Evolutionary conservation across 768 basidiomycete species (phyloP).

Genomic region (Lepiota brunneoincarnata): DNA sequence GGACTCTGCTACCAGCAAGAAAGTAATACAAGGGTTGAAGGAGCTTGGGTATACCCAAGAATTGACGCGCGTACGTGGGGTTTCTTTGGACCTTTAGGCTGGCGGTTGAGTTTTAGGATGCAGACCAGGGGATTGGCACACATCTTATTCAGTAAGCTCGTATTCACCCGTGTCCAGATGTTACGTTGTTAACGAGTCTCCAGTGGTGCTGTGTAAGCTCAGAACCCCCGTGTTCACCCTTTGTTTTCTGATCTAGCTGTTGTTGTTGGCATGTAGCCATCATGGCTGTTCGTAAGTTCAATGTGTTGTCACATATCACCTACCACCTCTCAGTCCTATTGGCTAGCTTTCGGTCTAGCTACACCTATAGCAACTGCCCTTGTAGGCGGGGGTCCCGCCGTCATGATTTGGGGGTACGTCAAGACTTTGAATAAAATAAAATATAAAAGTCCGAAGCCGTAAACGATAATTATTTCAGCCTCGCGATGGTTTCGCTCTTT

Average conservation of each 20-base stretch:
- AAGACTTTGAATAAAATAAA: neutral
- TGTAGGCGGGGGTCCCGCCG: constrained; percentile 51
- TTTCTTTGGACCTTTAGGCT: neutral
- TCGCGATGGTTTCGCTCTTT: constrained; percentile 47
- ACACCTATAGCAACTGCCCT: constrained; percentile 57
- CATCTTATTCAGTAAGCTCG: constrained; percentile 49
- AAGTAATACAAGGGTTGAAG: constrained; percentile 35
- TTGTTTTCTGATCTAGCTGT: neutral
- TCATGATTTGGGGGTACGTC: constrained; percentile 58
- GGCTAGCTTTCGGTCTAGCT: constrained; percentile 50
- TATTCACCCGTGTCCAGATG: neutral
- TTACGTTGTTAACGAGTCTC: neutral
- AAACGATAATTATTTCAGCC: constrained; percentile 27
- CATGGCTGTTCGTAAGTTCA: constrained; percentile 56
- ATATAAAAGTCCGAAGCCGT: neutral
- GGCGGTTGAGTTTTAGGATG: neutral
- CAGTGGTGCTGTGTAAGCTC: constrained; percentile 48
- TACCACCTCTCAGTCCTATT: neutral
- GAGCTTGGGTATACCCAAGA: constrained; percentile 57
- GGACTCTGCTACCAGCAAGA: constrained; percentile 3
- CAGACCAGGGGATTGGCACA: constrained; percentile 52
- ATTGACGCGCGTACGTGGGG: constrained; percentile 43
- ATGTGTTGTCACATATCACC: neutral
- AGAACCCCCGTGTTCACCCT: neutral
- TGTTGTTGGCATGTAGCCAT: constrained; percentile 37